Evolutionary conservation across 2,329 filamentous ascomycete species (phyloP), one percentile per base, ranked within the genome.

Genomic region (Samsoniella hepiali): DNA sequence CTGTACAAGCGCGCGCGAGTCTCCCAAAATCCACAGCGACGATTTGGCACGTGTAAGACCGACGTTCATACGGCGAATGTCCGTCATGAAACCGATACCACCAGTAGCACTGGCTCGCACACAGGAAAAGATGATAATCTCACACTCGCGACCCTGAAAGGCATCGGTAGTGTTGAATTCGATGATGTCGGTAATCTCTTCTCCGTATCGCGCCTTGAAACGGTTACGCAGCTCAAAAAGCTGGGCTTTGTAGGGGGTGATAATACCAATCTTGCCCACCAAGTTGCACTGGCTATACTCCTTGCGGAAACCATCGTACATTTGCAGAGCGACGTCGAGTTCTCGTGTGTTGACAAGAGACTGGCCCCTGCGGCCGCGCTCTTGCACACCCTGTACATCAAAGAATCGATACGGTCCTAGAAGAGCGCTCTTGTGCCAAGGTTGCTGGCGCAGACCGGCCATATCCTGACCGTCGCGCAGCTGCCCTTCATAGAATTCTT

Each of bases 151-250:
- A 66, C 95, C 95, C 75, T 99, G 93, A 75, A 97, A 99, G 22
- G 95, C 96, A 77, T 99, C 95, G 0, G 95, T 99, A 0, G 95
- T 99, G 75, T 99, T 99, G 84, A 99, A 99, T 68, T 99, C 96
- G 67, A 99, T 90, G 27, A 84, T 84, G 38, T 90, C 88, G 31
- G 88, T 83, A 67, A 99, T 93, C 0, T 75, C 77, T 3, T 91
- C 85, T 42, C 94, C 93, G 71, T 90, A 98, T 50, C 82, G 82
- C 15, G 83, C 79, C 9, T 82, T 78, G 74, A 99, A 99, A 2
- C 88, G 87, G 54, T 82, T 81, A 67, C 90, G 93, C 64, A 99
- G 82, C 74, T 93, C 89, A 63, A 84, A 86, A 15, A 99, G 79
- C 74, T 99, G 95, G 27, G 92, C 93, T 74, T 98, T 99, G 78